Conservation (phyloP, 1,139 yeast genomes). For the Yamadazyma aaseri region DNA sequence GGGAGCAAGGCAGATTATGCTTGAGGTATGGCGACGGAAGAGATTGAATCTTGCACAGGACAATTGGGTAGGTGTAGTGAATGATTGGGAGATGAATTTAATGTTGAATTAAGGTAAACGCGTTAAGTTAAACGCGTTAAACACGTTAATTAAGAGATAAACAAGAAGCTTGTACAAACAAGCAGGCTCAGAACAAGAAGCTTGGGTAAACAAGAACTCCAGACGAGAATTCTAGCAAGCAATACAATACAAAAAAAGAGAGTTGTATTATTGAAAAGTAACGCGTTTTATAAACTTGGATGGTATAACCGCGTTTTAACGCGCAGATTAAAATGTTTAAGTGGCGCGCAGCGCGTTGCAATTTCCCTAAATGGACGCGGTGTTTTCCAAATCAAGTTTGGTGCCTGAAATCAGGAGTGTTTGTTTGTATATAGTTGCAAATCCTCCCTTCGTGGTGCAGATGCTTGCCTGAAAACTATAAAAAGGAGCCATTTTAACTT, state of each 20-base stretch:
- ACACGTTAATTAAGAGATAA: no score
- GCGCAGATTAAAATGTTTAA: no score
- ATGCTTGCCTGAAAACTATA: no score
- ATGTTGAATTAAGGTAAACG: conserved; percentile 51
- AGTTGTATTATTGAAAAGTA: no score
- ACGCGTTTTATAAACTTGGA: not conserved
- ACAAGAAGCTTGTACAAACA: no score
- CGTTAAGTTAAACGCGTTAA: not conserved
- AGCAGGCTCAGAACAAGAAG: no score
- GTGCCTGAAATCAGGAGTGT: conserved; percentile 1
- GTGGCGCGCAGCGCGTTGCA: no score
- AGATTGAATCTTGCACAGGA: conserved; percentile 55
- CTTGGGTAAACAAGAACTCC: no score
- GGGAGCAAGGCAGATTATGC: conserved; percentile 82
- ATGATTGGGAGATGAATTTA: conserved; percentile 83
- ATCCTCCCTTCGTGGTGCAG: not conserved
- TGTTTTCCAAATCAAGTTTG: not conserved
- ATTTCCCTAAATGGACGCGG: no score
- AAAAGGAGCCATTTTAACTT: no score
- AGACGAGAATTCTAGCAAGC: not conserved
- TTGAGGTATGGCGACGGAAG: conserved; percentile 83
- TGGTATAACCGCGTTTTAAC: not conserved
- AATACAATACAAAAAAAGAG: not conserved
- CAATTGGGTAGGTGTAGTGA: conserved; percentile 76
- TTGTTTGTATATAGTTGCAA: not conserved